phyloP scores from a whole-genome alignment of 2,329 filamentous ascomycete genomes.

The Fusarium brachygibbosum region DNA sequence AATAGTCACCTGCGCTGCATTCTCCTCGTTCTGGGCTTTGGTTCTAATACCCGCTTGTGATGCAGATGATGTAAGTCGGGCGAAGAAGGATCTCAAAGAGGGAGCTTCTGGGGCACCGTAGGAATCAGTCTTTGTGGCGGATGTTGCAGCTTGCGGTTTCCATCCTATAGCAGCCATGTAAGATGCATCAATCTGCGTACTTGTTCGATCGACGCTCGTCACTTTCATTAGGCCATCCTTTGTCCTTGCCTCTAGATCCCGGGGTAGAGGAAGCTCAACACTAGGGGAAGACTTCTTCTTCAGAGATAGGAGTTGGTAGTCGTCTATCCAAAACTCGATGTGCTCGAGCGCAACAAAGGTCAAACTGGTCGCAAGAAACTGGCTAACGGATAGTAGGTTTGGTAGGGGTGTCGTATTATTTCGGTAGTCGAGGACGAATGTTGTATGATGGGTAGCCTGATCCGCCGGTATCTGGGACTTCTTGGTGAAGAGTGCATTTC shows the following conservation, averaged over 20 bases:
- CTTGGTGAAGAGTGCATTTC: slow-evolving; percentile 95
- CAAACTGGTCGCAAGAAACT: slow-evolving; percentile 94
- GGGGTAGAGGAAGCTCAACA: slow-evolving; percentile 77
- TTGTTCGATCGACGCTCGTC: slow-evolving; percentile 82
- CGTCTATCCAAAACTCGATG: slow-evolving; percentile 92
- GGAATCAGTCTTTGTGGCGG: slow-evolving; percentile 61
- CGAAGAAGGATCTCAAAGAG: slow-evolving; percentile 84
- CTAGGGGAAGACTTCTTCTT: slow-evolving; percentile 89
- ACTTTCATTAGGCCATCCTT: slow-evolving; percentile 92
- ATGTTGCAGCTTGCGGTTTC: slow-evolving; percentile 69
- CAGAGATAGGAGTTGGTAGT: slow-evolving; percentile 83
- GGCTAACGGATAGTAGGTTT: slow-evolving; percentile 85
- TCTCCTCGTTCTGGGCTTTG: slow-evolving; percentile 73
- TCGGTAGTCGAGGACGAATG: slow-evolving; percentile 95
- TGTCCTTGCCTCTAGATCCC: slow-evolving; percentile 84
- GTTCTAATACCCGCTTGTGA: slow-evolving; percentile 65
- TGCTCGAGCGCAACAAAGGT: slow-evolving; percentile 92
- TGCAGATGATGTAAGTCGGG: slow-evolving; percentile 73
- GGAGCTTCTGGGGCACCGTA: slow-evolving; percentile 66
- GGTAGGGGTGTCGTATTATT: slow-evolving; percentile 90
- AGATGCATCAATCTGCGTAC: slow-evolving; percentile 89
- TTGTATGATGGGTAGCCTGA: slow-evolving; percentile 78
- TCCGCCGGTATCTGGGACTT: slow-evolving; percentile 79
- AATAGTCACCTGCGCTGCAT: slow-evolving; percentile 71
- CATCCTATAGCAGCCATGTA: slow-evolving; percentile 92